These are phyloP conservation scores for Micractinium conductrix DNA, from an alignment of 139 green algal genomes.

Conservation along the genomic window DNA sequence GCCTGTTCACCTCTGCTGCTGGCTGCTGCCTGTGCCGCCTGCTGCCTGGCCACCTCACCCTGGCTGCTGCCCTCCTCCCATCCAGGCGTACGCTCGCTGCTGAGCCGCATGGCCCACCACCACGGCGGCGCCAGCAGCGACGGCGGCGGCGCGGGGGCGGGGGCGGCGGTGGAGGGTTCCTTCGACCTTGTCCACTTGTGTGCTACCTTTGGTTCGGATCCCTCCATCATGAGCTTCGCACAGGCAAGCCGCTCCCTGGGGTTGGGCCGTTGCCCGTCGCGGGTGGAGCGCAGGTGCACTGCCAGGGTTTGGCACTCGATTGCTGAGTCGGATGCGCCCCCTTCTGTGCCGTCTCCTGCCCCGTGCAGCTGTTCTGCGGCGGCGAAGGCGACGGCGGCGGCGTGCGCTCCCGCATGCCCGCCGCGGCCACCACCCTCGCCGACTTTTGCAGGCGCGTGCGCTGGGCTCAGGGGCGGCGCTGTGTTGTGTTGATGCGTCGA, in stretches of 20 bases:
- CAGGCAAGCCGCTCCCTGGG: too few relatives aligned
- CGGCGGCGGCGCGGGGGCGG: not conserved
- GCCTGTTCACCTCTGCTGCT: too few relatives aligned
- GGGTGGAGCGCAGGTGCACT: too few relatives aligned
- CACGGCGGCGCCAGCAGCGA: not conserved
- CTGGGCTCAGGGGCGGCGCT: too few relatives aligned
- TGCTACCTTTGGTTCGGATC: constrained; percentile 73
- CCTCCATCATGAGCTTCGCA: constrained; percentile 72
- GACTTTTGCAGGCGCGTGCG: constrained; percentile 29
- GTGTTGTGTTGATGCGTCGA: too few relatives aligned
- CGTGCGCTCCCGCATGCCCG: constrained; percentile 19
- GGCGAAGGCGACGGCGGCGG: not conserved
- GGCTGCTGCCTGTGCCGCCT: not conserved
- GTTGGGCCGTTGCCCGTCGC: too few relatives aligned
- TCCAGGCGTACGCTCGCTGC: constrained; percentile 68
- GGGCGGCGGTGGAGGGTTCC: not conserved
- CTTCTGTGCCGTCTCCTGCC: not conserved
- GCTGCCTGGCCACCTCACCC: too few relatives aligned
- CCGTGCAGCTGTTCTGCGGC: not conserved
- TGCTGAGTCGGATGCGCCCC: not conserved
- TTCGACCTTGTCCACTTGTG: constrained; percentile 73
- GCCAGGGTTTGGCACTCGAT: too few relatives aligned
- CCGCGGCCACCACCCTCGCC: not conserved
- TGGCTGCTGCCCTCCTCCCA: too few relatives aligned
- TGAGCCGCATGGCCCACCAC: constrained; percentile 64